phyloP scores from a whole-genome alignment of 495 filamentous ascomycete species.

The Clavariopsis aquatica region DNA sequence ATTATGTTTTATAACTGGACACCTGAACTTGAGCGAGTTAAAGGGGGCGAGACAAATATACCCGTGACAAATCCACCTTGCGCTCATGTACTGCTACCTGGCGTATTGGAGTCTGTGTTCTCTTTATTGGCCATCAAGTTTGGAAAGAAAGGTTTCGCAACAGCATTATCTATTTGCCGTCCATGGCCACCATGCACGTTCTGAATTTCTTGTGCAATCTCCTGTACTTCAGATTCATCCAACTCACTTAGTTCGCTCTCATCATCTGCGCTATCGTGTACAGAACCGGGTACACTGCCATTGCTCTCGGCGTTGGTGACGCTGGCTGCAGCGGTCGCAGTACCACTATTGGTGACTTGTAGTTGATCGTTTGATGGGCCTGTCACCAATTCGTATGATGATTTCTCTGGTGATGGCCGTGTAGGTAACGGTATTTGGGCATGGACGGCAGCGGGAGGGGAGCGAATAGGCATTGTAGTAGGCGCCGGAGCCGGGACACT shows the following conservation, averaged over 20 bases:
- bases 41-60: too few relatives aligned
- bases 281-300: conserved; percentile 27
- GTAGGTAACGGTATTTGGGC: conserved; percentile 6
- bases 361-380: conserved; percentile 11
- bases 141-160: conserved; percentile 12
- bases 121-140: conserved; percentile 19
- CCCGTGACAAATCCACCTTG: too few relatives aligned
- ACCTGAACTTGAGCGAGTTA: too few relatives aligned
- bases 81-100: neutral
- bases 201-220: conserved; percentile 13
- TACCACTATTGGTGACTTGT: conserved; percentile 17
- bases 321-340: conserved; percentile 14
- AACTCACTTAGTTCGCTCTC: conserved; percentile 39
- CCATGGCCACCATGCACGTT: neutral
- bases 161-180: neutral
- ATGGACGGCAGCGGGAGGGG: conserved; percentile 8
- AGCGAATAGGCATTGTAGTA: conserved; percentile 33
- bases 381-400: neutral
- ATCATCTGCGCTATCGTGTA: conserved; percentile 39
- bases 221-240: conserved; percentile 31
- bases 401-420: conserved; percentile 14
- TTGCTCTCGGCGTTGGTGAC: conserved; percentile 21
- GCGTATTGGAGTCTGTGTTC: neutral
- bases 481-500: conserved; percentile 7
- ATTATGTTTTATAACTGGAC: too few relatives aligned